Conservation (phyloP, 2,329 filamentous ascomycete species). For the Trichoderma polysporum region DNA sequence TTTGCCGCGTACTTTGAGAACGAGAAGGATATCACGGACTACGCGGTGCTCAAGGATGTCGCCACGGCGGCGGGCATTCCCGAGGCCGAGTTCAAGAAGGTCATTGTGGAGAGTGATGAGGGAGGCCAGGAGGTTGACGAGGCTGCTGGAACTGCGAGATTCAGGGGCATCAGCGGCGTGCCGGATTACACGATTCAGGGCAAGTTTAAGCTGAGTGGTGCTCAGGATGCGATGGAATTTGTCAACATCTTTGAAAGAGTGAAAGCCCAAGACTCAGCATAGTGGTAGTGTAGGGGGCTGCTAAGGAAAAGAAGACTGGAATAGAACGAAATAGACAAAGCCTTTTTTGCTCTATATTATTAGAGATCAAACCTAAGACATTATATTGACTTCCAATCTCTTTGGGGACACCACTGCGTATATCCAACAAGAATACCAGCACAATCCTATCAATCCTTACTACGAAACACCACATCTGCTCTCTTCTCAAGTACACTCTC, state of each 20-base stretch:
- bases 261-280: conserved; percentile 31
- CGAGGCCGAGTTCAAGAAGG: conserved; percentile 36
- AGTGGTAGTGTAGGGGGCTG: neutral
- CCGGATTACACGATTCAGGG: conserved; percentile 73
- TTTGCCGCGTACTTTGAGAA: conserved; percentile 45
- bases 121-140: conserved; percentile 43
- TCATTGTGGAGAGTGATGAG: conserved; percentile 46
- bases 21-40: conserved; percentile 44
- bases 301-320: neutral
- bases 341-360: neutral
- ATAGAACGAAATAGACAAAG: neutral
- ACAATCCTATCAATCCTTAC: neutral
- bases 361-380: neutral
- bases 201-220: conserved; percentile 65
- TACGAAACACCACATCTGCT: conserved; percentile 35
- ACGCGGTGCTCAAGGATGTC: conserved; percentile 37
- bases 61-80: conserved; percentile 48
- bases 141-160: conserved; percentile 31
- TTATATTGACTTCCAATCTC: neutral
- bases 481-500: conserved; percentile 39
- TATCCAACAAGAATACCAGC: neutral
- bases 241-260: conserved; percentile 64
- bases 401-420: neutral
- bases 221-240: conserved; percentile 65
- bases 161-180: conserved; percentile 58